Base-by-base conservation (phyloP, 2,329 filamentous ascomycete species). In the Cryoendolithus antarcticus region DNA sequence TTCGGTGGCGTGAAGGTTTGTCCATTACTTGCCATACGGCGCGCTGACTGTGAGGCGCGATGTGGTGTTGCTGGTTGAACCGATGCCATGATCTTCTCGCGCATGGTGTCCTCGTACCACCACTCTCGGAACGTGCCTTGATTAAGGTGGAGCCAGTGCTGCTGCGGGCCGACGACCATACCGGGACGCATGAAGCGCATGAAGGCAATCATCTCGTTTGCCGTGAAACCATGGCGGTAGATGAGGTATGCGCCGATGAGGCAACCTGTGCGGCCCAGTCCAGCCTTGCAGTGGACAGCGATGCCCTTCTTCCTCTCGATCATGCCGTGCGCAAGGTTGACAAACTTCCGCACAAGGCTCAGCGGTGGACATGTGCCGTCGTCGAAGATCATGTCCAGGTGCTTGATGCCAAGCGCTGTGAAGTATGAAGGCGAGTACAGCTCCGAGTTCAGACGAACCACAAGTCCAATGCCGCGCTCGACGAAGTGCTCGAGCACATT, bases 181-280 rank as follows among this genome's bases (percentile, higher is more conserved):
- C 91, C 91, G 0, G 91, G 91, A 42, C 89, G 76, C 89, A 96
- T 96, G 66, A 98, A 98, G 44, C 89, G 80, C 89, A 98, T 96
- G 62, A 88, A 98, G 3, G 88, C 83, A 59, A 96, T 96, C 35
- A 57, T 47, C 37, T 57, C 55, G 46, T 96, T 94, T 48, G 91
- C 91, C 4, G 89, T 96, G 63, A 96, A 98, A 41, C 86, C 91
- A 61, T 96, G 82, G 49, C 88, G 78, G 69, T 98, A 98, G 58
- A 98, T 96, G 44, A 98, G 72, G 58, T 98, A 98, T 27, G 91
- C 91, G 42, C 91, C 91, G 55, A 98, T 98, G 47, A 98, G 69
- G 60, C 91, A 98, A 9, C 91, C 91, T 1, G 91, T 98, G 34
- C 91, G 80, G 21, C 91, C 91, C 11, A 98, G 77, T 35, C 91